A percentile compares a stretch with the other conserved stretches of the same genome.
Conservation (phyloP, 2,329 filamentous ascomycete species). For the Arthroderma sp. region DNA sequence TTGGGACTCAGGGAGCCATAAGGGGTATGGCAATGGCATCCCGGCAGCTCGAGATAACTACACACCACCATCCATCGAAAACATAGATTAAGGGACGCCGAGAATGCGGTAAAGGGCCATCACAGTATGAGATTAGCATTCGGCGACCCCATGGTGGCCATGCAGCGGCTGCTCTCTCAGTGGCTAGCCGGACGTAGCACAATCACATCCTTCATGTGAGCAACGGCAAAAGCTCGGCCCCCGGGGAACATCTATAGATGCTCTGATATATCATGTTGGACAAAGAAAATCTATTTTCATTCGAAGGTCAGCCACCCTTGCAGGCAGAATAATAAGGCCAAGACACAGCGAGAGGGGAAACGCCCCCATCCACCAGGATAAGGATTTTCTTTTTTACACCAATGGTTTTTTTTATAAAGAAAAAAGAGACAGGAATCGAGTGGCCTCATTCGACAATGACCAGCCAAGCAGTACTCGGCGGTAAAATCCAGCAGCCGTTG, state of each 20-base stretch:
- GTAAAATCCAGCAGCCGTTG: neutral
- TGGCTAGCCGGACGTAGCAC: neutral
- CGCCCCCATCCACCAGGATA: neutral
- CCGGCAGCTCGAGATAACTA: neutral
- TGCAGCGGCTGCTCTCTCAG: neutral
- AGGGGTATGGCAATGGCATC: neutral
- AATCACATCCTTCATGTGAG: constrained; percentile 1
- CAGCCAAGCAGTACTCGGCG: neutral
- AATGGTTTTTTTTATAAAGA: neutral
- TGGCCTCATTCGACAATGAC: neutral
- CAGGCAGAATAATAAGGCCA: neutral
- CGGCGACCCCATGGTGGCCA: neutral
- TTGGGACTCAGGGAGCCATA: neutral
- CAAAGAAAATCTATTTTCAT: neutral
- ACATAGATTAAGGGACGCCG: neutral
- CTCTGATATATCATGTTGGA: neutral
- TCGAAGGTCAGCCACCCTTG: neutral
- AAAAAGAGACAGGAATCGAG: neutral
- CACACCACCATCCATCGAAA: neutral
- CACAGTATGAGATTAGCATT: neutral
- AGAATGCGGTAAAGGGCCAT: neutral
- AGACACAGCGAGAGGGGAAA: neutral
- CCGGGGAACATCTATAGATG: neutral
- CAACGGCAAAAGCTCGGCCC: neutral
- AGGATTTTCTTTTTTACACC: too few relatives aligned